These are phyloP conservation scores for Syncephalastrum sp. DNA, from an alignment of 371 early-diverging fungal species.

Conservation along the genomic window DNA sequence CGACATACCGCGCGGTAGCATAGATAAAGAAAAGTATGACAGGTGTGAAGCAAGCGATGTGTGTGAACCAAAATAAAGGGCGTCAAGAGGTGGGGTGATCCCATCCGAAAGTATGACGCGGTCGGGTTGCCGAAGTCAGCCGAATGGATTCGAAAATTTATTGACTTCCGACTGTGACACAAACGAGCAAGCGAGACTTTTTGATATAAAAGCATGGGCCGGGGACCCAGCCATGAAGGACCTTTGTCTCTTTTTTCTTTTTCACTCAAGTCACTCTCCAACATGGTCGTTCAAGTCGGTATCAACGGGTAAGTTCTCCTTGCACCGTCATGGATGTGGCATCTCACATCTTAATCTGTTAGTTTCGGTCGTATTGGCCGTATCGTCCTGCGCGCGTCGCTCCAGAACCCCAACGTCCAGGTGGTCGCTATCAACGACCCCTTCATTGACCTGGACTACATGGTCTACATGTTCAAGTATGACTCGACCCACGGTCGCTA, in stretches of 20 bases:
- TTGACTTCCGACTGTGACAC: no score
- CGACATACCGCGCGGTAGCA: no score
- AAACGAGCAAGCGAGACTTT: no score
- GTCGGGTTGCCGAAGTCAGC: no score
- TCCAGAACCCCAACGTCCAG: conserved; percentile 72
- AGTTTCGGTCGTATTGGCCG: conserved; percentile 99
- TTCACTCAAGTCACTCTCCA: conserved; percentile 13
- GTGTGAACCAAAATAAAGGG: no score
- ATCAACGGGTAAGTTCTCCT: conserved; percentile 88
- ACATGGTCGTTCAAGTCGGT: conserved; percentile 74
- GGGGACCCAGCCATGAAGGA: no score
- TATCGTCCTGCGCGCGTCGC: conserved; percentile 92
- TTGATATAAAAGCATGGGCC: no score
- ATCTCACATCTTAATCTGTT: background rate
- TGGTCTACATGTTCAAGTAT: conserved; percentile 96
- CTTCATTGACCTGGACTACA: conserved; percentile 94
- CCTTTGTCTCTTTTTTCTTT: conserved; percentile 8
- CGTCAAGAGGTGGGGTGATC: no score
- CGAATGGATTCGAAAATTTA: no score
- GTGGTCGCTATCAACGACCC: conserved; percentile 99
- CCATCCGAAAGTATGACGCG: no score
- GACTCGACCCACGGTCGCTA: conserved; percentile 97
- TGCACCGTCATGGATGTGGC: background rate
- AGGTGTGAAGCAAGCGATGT: no score
- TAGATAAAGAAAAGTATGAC: no score